Conservation (phyloP, 164 flowering plant genomes). For the Vitis amurensis region DNA sequence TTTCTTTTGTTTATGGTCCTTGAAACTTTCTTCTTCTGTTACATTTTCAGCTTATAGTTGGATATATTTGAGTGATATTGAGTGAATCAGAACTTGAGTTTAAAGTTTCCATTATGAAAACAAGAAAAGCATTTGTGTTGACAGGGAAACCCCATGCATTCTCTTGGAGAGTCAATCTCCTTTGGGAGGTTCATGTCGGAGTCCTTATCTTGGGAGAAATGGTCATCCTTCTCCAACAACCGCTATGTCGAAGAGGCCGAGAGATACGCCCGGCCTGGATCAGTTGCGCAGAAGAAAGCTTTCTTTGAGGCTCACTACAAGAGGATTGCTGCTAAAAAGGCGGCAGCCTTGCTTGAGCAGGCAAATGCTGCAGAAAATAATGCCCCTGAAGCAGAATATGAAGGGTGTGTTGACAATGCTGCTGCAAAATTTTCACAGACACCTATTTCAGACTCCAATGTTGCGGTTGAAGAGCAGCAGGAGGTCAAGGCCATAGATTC, state of each 20-base stretch:
- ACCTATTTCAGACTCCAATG: neutral
- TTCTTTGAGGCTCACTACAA: constrained; percentile 79
- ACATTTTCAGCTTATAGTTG: no score
- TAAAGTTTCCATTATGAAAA: no score
- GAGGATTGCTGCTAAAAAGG: constrained; percentile 50
- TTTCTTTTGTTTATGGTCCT: no score
- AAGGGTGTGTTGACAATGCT: neutral
- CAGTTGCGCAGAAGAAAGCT: constrained; percentile 76
- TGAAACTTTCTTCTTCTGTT: no score
- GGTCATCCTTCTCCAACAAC: constrained; percentile 62
- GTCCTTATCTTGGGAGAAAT: constrained; percentile 62
- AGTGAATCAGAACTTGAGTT: no score
- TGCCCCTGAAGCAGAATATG: constrained; percentile 4
- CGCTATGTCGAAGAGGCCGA: constrained; percentile 76
- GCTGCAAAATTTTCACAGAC: neutral
- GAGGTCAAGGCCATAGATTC: neutral
- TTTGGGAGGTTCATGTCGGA: constrained; percentile 74
- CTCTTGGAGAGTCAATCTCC: constrained; percentile 63
- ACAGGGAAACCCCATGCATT: constrained; percentile 53
- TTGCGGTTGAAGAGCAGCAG: neutral
- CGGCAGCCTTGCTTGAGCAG: constrained; percentile 54
- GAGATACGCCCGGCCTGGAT: constrained; percentile 59
- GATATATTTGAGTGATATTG: no score
- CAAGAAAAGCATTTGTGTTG: constrained; percentile 5
- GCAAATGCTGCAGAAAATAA: constrained; percentile 24